These are phyloP conservation scores for Triangularia verruculosa DNA, from an alignment of 2,329 filamentous ascomycete genomes.

Conservation along the genomic window DNA sequence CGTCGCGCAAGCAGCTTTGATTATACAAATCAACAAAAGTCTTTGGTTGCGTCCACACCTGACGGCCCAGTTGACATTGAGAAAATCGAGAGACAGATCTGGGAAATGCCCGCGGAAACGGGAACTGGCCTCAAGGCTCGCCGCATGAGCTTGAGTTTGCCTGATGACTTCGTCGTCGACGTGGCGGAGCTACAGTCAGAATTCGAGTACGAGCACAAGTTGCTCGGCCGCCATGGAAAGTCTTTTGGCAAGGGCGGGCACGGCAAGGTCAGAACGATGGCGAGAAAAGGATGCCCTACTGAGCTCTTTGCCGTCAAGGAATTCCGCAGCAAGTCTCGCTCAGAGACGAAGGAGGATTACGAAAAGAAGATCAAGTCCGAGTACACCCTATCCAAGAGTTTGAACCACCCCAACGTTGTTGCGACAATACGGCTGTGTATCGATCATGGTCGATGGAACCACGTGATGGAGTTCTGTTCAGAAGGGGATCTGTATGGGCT, in stretches of 20 bases:
- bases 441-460: conserved; percentile 74
- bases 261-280: conserved; percentile 79
- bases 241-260: conserved; percentile 79
- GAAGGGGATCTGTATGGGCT: conserved; percentile 77
- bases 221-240: conserved; percentile 70
- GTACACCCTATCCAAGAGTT: conserved; percentile 80
- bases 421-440: conserved; percentile 74
- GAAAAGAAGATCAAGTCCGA: conserved; percentile 89
- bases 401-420: conserved; percentile 85
- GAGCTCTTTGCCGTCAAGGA: conserved; percentile 84
- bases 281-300: conserved; percentile 59
- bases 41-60: conserved; percentile 8
- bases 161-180: conserved; percentile 72
- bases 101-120: conserved; percentile 62
- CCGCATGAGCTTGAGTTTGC: conserved; percentile 70
- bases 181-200: conserved; percentile 66
- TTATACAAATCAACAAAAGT: conserved; percentile 31
- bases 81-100: conserved; percentile 48
- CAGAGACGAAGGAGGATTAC: conserved; percentile 72
- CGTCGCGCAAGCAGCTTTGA: conserved; percentile 52
- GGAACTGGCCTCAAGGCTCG: conserved; percentile 76
- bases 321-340: conserved; percentile 69
- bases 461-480: conserved; percentile 90
- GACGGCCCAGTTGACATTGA: conserved; percentile 26
- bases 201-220: conserved; percentile 66